phyloP scores from a whole-genome alignment of 441 rosid species.

The Corymbia calophylla region DNA sequence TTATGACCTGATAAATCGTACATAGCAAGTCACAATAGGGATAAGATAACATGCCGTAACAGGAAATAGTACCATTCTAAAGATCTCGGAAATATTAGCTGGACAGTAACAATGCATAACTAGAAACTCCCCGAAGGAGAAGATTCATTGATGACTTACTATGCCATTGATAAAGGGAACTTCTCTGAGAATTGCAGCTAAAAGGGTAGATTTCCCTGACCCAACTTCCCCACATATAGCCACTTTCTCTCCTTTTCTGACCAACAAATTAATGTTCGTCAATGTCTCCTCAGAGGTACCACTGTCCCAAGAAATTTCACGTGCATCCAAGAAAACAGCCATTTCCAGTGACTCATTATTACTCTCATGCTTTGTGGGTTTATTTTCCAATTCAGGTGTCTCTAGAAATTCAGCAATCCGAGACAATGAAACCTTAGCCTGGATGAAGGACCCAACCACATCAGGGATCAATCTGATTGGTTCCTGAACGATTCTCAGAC shows the following conservation, averaged over 20 bases:
- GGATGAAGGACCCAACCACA: constrained; percentile 20
- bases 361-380: neutral
- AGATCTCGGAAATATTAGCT: constrained; percentile 18
- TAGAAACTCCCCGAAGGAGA: neutral
- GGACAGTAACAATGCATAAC: neutral
- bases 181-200: constrained; percentile 44
- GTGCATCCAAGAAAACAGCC: constrained; percentile 14
- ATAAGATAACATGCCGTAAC: neutral
- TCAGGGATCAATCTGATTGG: constrained; percentile 37
- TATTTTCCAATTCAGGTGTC: constrained; percentile 28
- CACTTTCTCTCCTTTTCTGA: constrained; percentile 29
- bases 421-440: constrained; percentile 36
- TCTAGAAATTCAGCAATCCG: constrained; percentile 28
- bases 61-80: neutral
- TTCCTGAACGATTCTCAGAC: constrained; percentile 33
- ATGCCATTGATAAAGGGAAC: constrained; percentile 31
- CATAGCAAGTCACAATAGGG: neutral
- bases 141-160: constrained; percentile 12
- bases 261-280: constrained; percentile 20
- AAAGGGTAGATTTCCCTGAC: constrained; percentile 51
- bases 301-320: constrained; percentile 31
- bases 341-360: neutral
- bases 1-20: neutral
- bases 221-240: constrained; percentile 53
- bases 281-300: constrained; percentile 15